Evolutionary conservation across 495 filamentous ascomycete species (phyloP), one percentile per base, ranked within the genome.

Genomic region (Xylaria intraflava): DNA sequence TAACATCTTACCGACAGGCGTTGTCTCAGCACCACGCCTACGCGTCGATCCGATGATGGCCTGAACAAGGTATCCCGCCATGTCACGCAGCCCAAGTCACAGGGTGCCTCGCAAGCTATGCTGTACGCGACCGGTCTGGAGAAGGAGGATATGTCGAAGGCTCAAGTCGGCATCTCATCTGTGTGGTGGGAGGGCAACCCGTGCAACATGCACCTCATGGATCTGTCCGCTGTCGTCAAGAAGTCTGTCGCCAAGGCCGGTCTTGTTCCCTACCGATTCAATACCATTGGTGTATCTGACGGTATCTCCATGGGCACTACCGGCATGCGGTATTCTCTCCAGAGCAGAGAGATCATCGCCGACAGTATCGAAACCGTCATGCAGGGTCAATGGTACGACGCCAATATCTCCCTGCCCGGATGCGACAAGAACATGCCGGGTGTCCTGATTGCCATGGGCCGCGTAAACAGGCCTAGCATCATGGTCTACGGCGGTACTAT

Each of bases 361-460:
- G 94, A 98, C 71, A 91, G 87, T 30, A 93, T 98, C 61, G 94
- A 98, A 79, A 97, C 94, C 6, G 93, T 97, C 36, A 98, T 98
- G 93, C 82, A 89, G 44, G 93, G 89, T 11, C 93, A 98, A 77
- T 98, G 93, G 94, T 98, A 98, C 68, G 93, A 98, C 70, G 93
- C 88, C 65, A 97, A 97, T 68, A 89, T 98, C 66, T 94, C 89
- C 17, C 88, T 98, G 61, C 93, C 93, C n/a, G 93, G 93, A 36
- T 98, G 93, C 70, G 94, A 98, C 78, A 98, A 98, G 84, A 98
- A 98, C 72, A 96, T 98, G 94, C 93, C 93, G 6, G 93, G 93
- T 72, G 93, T 96, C 31, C 72, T 96, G 55, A 98, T 98, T 76
- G 94, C 93, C 38, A 96, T 96, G 93, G 93, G 89, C 26, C 79